These are phyloP conservation scores for Babesia gibsoni DNA, from an alignment of 169 alveolate genomes.

Conservation along the genomic window DNA sequence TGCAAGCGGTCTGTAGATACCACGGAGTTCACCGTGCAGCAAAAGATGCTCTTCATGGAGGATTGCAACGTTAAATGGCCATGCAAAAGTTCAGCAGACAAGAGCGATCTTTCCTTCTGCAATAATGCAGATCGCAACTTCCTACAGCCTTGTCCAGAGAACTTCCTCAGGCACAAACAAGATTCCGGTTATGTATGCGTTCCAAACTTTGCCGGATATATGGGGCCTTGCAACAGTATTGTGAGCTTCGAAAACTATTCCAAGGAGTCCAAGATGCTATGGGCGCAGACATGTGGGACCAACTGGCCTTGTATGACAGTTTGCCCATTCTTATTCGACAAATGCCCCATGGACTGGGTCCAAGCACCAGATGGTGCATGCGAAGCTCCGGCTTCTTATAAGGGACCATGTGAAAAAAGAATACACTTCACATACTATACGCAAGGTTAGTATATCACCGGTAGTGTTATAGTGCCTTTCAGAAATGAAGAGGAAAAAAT, in stretches of 20 bases:
- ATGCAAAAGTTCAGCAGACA: conserved; percentile 15
- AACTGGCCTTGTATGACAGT: conserved; percentile 64
- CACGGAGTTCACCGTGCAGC: conserved; percentile 29
- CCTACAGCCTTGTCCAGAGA: conserved; percentile 55
- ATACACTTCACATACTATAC: conserved; percentile 49
- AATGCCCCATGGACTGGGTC: conserved; percentile 62
- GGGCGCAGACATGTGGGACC: conserved; percentile 64
- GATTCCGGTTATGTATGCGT: conserved; percentile 26
- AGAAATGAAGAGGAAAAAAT: conserved; percentile 53
- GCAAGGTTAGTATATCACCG: conserved; percentile 20
- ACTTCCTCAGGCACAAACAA: conserved; percentile 39
- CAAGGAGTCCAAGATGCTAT: conserved; percentile 39
- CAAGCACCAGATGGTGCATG: conserved; percentile 46
- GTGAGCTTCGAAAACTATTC: conserved; percentile 51
- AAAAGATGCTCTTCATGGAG: conserved; percentile 23
- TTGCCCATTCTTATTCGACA: conserved; percentile 41
- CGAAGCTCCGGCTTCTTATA: conserved; percentile 53
- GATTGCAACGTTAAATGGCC: conserved; percentile 34
- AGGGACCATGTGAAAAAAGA: conserved; percentile 52
- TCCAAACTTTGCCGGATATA: conserved; percentile 36
- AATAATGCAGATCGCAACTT: conserved; percentile 30
- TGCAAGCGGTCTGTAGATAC: conserved; percentile 37
- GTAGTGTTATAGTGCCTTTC: background rate
- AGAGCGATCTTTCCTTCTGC: conserved; percentile 12
- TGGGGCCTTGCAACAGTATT: conserved; percentile 50